Conservation (phyloP, 2,329 filamentous ascomycete genomes). For the Fusarium zealandicum region DNA sequence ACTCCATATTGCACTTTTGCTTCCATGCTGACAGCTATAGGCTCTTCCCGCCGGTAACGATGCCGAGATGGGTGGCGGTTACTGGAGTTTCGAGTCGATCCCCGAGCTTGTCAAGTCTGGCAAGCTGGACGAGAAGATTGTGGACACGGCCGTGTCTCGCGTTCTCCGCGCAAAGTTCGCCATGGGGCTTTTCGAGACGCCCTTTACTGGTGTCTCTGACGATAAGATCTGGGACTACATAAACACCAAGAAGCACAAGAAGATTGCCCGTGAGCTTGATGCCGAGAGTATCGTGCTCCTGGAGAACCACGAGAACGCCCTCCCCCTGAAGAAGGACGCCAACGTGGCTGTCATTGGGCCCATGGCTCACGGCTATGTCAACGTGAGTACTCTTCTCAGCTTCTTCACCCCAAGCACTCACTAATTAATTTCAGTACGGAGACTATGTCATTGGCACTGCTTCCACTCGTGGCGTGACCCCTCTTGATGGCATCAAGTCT, state of each 20-base stretch:
- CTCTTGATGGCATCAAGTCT: conserved; percentile 71
- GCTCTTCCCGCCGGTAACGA: conserved; percentile 74
- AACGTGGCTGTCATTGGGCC: conserved; percentile 77
- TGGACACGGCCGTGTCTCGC: conserved; percentile 72
- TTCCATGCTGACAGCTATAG: conserved; percentile 41
- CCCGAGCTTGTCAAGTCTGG: conserved; percentile 68
- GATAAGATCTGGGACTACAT: conserved; percentile 65
- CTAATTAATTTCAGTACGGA: conserved; percentile 59
- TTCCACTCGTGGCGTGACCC: conserved; percentile 71
- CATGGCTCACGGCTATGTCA: conserved; percentile 76
- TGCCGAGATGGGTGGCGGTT: conserved; percentile 79
- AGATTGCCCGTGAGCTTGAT: conserved; percentile 68
- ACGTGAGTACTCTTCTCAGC: conserved; percentile 54
- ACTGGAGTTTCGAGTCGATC: conserved; percentile 73
- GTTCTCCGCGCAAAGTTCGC: conserved; percentile 73
- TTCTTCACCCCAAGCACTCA: background rate
- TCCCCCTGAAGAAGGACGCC: conserved; percentile 68
- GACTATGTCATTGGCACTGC: conserved; percentile 75
- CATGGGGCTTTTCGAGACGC: conserved; percentile 74
- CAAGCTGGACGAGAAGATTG: conserved; percentile 63
- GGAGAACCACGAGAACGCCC: conserved; percentile 61
- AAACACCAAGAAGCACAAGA: conserved; percentile 65
- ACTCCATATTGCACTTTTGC: too few relatives aligned
- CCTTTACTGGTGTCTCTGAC: conserved; percentile 65
- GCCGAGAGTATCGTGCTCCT: conserved; percentile 68